Evolutionary conservation across 768 basidiomycete genomes (phyloP), one percentile per base, ranked within the genome.

Genomic region (Amanita exitialis): DNA sequence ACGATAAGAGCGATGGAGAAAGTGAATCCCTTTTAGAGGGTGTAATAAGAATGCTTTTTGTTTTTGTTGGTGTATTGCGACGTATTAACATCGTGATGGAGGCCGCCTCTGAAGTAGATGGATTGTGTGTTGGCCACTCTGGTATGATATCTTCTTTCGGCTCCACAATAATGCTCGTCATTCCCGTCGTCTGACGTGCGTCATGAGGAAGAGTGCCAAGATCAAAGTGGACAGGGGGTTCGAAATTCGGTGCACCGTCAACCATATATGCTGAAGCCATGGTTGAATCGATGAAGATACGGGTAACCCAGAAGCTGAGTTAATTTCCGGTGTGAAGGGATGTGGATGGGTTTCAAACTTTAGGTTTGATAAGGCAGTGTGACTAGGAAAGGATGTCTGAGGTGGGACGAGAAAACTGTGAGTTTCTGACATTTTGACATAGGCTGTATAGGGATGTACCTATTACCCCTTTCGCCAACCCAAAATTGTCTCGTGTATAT

Each of bases 31-130:
- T 44, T 3, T 42, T 44, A n/a, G 50, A 44, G 3, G 50, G 41
- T 8, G 25, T 25, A 18, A 51, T 37, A 13, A 51, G 50, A 15
- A 51, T 51, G 34, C 50, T 16, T 32, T 42, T 51, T 8, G 47
- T 49, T 27, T 21, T 34, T 8, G 50, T 51, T 8, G 50, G 10
- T 7, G 50, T 5, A 23, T 44, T 39, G 15, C 30, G 21, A 36
- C 42, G 42, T 3, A 44, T 44, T 13, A 44, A 18, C 37, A 36
- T 42, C 1, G 41, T 18, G 16, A 50, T 30, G 12, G 30, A 50
- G 13, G 47, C 18, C 2, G 37, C 3, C 2, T 48, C 47, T 16
- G 25, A 21, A n/a, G 47, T 15, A 7, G 47, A 38, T 12, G 47
- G 7, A 23, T 20, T n/a, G 42, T 13, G 35, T 5, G 35, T 37